Percentiles rank a stretch among this genome's conserved stretches.
phyloP scores from a whole-genome alignment of 2,329 filamentous ascomycete genomes.

The Talaromyces albobiverticillius region DNA sequence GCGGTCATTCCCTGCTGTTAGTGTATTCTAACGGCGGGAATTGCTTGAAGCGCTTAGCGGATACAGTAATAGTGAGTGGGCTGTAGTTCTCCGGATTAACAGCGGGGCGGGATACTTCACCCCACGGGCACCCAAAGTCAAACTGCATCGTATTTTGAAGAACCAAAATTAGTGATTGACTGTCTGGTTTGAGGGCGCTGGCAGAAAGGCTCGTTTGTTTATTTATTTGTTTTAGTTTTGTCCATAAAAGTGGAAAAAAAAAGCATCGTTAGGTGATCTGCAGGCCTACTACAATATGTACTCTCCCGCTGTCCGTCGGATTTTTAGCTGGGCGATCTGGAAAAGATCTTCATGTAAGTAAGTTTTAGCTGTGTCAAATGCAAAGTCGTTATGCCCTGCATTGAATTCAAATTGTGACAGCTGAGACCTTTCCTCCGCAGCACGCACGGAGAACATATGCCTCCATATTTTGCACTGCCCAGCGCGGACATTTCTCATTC shows the following conservation, averaged over 20 bases:
- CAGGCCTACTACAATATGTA: not conserved
- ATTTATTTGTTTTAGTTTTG: too few species aligned
- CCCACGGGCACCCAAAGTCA: constrained; percentile 2
- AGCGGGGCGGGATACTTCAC: constrained; percentile 1
- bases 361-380: not conserved
- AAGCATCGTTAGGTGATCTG: not conserved
- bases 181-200: too few species aligned
- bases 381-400: constrained; percentile 2
- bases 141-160: not conserved
- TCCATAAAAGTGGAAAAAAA: not conserved
- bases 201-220: too few species aligned
- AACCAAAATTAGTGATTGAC: too few species aligned
- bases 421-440: not conserved
- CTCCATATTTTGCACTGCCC: not conserved
- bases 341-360: not conserved
- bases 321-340: not conserved
- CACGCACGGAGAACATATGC: not conserved
- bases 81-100: too few species aligned
- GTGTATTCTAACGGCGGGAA: too few species aligned
- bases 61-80: too few species aligned
- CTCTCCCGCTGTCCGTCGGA: not conserved
- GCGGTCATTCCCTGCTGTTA: too few species aligned
- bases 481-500: not conserved
- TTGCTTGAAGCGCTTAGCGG: too few species aligned
- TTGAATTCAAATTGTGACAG: not conserved